These are phyloP conservation scores for Hyaloscypha bicolor DNA, from an alignment of 495 filamentous ascomycete species.

Conservation along the genomic window DNA sequence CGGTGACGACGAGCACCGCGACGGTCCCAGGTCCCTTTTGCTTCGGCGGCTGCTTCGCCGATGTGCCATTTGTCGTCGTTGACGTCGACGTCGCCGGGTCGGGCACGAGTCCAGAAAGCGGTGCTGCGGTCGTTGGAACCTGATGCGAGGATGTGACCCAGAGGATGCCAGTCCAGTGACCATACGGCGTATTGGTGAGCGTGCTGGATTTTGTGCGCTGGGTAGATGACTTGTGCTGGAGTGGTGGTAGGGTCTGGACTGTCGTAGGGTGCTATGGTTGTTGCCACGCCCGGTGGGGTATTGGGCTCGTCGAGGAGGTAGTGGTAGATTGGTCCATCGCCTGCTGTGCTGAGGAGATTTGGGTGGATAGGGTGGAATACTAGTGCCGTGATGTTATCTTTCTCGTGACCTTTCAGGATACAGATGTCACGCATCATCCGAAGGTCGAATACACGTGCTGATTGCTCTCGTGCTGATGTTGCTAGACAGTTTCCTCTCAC, in stretches of 20 bases:
- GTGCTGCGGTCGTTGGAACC: conserved; percentile 97
- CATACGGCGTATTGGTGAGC: conserved; percentile 95
- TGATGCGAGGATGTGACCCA: conserved; percentile 97
- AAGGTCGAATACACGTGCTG: conserved; percentile 88
- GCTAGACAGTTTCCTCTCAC: conserved; percentile 82
- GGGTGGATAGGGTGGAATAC: conserved; percentile 93
- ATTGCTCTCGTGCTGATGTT: conserved; percentile 89
- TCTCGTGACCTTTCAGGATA: conserved; percentile 88
- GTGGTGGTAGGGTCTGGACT: conserved; percentile 74
- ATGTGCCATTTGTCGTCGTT: conserved; percentile 93
- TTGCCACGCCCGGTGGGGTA: conserved; percentile 65
- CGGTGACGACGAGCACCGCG: conserved; percentile 75
- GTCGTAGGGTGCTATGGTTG: conserved; percentile 79
- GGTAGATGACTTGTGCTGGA: conserved; percentile 83
- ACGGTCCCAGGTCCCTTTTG: conserved; percentile 88
- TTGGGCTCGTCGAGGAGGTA: conserved; percentile 94
- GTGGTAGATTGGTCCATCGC: conserved; percentile 86
- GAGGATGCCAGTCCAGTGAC: conserved; percentile 95
- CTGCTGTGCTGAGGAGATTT: conserved; percentile 84
- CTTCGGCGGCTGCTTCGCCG: conserved; percentile 89
- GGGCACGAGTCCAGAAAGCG: conserved; percentile 88
- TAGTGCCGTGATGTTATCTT: conserved; percentile 82
- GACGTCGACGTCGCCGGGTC: conserved; percentile 82
- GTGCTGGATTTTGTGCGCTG: conserved; percentile 79
- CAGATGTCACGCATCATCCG: conserved; percentile 98